Base-by-base conservation (phyloP, 805 yeast genomes). In the Metschnikowia lachancei region DNA sequence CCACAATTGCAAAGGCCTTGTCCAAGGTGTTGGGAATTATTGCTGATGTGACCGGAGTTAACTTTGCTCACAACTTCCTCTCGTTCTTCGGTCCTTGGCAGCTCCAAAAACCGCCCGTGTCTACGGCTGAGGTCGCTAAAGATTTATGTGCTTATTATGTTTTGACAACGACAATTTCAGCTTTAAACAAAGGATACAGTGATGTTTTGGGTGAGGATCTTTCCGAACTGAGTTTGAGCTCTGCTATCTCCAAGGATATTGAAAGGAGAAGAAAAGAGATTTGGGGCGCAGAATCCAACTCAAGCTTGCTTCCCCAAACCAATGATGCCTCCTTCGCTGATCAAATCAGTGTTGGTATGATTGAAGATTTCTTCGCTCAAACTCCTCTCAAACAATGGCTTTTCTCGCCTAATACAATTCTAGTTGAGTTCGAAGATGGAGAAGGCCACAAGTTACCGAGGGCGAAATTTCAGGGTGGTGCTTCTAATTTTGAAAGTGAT, bases 21-120 rank as follows among this genome's bases (percentile, higher is more conserved):
- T 50, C 59, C 3, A 63, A 61, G 37, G 51, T 67, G 26, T 56
- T 62, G 16, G 42, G 45, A 0, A 50, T 60, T 6, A 47, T 69
- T 22, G 51, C 61, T 3, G 57, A 52, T 3, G 64, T 63, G 22
- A 70, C 70, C 43, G 83, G 83, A 1, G 60, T 77, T 40, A 78
- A 78, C 53, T 70, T 76, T 20, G 54, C 75, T 18, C 67, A 61
- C 48, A 75, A 76, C 50, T 72, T 69, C 39, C 47, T 78, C 3
- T 75, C 80, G 2, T 75, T 69, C 51, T 71, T 76, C 50, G 66
- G 66, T 45, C 68, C 67, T 45, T 78, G 81, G 81, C 54, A 59
- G 34, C 41, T 70, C 13, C 58, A 59, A 6, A 49, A 48, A 19
- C 46, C 41, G 38, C 17, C 56, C n/a, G 56, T 50, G 9, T 33